A percentile compares a stretch with the other conserved stretches of the same genome.
phyloP scores from a whole-genome alignment of 805 yeast genomes.

The Gaillardinia entomophila region DNA sequence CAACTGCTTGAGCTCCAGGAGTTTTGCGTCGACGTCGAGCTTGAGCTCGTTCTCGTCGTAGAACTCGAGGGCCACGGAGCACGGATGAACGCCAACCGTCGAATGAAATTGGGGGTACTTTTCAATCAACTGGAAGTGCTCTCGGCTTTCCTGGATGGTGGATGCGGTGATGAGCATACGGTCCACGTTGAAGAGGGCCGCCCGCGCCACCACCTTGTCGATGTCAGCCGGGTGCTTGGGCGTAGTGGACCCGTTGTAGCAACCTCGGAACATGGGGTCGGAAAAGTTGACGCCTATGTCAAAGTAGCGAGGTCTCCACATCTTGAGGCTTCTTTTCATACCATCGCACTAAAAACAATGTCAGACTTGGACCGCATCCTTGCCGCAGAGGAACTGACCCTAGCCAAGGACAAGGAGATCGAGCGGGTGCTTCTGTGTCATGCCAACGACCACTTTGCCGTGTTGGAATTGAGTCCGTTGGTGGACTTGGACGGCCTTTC shows the following conservation, averaged over 20 bases:
- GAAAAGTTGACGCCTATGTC: constrained; percentile 69
- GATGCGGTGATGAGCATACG: constrained; percentile 82
- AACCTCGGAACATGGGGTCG: constrained; percentile 83
- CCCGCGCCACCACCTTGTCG: constrained; percentile 57
- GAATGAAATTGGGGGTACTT: constrained; percentile 37
- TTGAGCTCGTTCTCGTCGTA: constrained; percentile 31
- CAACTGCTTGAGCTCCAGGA: constrained; percentile 44
- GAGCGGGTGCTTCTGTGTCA: constrained; percentile 44
- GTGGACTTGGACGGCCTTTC: constrained; percentile 33
- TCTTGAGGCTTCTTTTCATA: neutral
- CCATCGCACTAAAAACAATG: neutral
- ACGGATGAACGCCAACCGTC: constrained; percentile 96
- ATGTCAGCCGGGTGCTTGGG: constrained; percentile 66
- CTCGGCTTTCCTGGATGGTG: constrained; percentile 56
- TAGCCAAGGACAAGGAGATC: constrained; percentile 47
- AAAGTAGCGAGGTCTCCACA: constrained; percentile 38
- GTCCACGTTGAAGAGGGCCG: constrained; percentile 57
- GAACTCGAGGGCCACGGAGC: constrained; percentile 55
- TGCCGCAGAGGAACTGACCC: constrained; percentile 18
- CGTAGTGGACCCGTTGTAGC: constrained; percentile 54
- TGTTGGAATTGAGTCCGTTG: constrained; percentile 39
- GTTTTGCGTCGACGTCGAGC: constrained; percentile 33
- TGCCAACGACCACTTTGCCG: constrained; percentile 48
- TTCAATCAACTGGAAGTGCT: constrained; percentile 54
- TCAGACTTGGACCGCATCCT: neutral